phyloP scores from a whole-genome alignment of 2,329 filamentous ascomycete species.

The Ramichloridium luteum region DNA sequence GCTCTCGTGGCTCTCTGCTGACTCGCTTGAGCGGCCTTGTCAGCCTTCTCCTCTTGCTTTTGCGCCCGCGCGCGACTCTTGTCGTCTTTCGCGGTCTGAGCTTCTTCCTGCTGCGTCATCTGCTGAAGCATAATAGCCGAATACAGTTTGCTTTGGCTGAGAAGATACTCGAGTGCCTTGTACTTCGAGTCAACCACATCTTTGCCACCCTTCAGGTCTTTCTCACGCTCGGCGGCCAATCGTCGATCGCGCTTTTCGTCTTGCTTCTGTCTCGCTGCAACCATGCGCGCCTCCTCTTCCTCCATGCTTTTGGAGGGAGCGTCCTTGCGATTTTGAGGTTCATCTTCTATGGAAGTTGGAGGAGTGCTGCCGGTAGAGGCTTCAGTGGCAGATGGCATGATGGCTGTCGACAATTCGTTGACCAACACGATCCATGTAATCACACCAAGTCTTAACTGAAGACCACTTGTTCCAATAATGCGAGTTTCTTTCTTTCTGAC shows the following conservation, averaged over 20 bases:
- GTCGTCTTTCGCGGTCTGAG: slow-evolving; percentile 34
- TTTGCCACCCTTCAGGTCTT: slow-evolving; percentile 34
- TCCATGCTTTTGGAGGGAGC: slow-evolving; percentile 30
- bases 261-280: slow-evolving; percentile 29
- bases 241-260: slow-evolving; percentile 34
- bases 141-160: slow-evolving; percentile 42
- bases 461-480: too few relatives aligned
- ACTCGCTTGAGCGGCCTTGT: slow-evolving; percentile 33
- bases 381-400: too few relatives aligned
- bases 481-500: too few relatives aligned
- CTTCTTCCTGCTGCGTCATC: slow-evolving; percentile 41
- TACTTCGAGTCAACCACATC: slow-evolving; percentile 38
- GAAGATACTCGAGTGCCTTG: slow-evolving; percentile 39
- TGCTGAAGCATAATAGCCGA: slow-evolving; percentile 41
- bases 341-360: too few relatives aligned
- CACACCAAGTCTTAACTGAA: too few relatives aligned
- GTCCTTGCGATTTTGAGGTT: too few relatives aligned
- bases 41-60: slow-evolving; percentile 36
- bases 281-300: slow-evolving; percentile 36
- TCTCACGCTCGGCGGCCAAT: slow-evolving; percentile 33
- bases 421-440: too few relatives aligned
- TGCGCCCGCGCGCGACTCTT: slow-evolving; percentile 33
- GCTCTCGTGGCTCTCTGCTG: slow-evolving; percentile 36
- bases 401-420: too few relatives aligned
- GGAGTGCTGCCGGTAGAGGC: too few relatives aligned